Conservation (phyloP, 192 early-diverging fungal species). For the Coemansia pectinata region DNA sequence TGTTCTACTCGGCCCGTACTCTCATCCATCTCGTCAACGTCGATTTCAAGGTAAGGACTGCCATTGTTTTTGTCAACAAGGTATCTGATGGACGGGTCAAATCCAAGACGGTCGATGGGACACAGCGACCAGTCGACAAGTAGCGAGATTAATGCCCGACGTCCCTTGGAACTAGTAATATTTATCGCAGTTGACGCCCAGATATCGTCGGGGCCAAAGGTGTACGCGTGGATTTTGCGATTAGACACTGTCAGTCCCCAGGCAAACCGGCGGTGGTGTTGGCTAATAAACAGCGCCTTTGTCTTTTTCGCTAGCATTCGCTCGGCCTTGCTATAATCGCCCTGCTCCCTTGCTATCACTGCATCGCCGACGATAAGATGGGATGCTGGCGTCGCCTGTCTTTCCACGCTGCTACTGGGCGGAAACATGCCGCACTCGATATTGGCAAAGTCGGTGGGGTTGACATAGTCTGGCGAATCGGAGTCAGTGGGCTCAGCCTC, state of each 20-base stretch:
- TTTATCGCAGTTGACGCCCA: too few relatives aligned
- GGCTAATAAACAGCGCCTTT: background rate
- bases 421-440: background rate
- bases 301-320: background rate
- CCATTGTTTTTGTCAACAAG: background rate
- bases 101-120: too few relatives aligned
- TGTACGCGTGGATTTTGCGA: background rate
- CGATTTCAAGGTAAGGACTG: background rate
- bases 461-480: background rate
- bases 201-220: background rate
- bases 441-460: background rate
- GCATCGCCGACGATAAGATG: background rate
- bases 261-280: slow-evolving; percentile 14
- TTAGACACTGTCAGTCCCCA: background rate
- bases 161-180: background rate
- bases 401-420: too few relatives aligned
- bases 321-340: background rate
- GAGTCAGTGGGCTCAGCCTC: background rate
- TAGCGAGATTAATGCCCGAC: background rate
- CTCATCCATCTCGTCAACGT: background rate
- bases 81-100: background rate
- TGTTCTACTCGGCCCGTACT: background rate
- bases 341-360: background rate
- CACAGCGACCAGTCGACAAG: background rate
- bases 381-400: background rate